Base-by-base conservation (phyloP, 2,329 filamentous ascomycete species). In the Pseudopithomyces maydicus region DNA sequence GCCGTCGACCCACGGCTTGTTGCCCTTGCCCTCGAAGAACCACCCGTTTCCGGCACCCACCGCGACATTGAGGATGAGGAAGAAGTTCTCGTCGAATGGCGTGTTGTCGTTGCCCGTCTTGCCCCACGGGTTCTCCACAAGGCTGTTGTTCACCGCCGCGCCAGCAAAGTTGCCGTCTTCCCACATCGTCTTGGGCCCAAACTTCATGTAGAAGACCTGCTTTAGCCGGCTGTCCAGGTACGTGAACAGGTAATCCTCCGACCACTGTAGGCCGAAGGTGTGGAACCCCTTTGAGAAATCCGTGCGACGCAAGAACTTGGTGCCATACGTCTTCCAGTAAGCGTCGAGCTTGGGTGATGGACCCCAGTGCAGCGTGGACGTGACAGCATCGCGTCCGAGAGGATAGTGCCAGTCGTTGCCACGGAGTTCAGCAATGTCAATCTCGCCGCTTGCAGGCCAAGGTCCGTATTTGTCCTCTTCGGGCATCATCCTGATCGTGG, bases 181-280 rank as follows among this genome's bases (percentile, higher is more conserved):
- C 86, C 88, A 92, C 67, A 92, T 82, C 12, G 83, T 80, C 64
- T 67, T 61, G 3, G 60, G 54, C 64, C 87, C 79, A 69, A 92
- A 92, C 51, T 74, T 90, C 68, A 85, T 87, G 79, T 91, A 94
- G 56, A 91, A 82, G 43, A 93, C 90, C 73, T 93, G 90, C 49
- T 92, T 81, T 23, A 95, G 84, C 14, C 89, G 86, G 55, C 84
- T 88, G 80, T 94, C 89, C 77, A 95, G 82, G 73, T 92, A 95
- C 33, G 89, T 92, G 79, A 93, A 94, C 46, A 95, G 77, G 72
- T 95, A 94, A 73, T 93, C 92, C 64, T 93, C 84, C 44, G 87
- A 91, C 91, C 91, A 95, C 73, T 67, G 55, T 1, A 71, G 56
- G 7, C 91, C 91, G 66, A 87, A 95, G 0, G 85, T 91, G 78